Base-by-base conservation (phyloP, 345 rosid genomes). In the Brassica cretica region DNA sequence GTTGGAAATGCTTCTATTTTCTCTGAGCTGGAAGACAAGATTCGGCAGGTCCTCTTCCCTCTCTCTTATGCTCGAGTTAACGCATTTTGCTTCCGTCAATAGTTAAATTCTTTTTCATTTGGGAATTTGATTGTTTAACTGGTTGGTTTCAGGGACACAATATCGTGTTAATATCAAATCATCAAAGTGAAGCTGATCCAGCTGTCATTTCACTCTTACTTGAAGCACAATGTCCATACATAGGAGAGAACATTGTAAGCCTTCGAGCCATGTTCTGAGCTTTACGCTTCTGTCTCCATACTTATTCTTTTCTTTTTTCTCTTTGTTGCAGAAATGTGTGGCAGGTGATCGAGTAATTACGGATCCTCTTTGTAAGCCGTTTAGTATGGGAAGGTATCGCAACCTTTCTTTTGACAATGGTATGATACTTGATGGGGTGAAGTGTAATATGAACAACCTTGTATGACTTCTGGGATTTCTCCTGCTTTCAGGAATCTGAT, bases 131-230 rank as follows among this genome's bases (percentile, higher is more conserved):
- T 61, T 4, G 76, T 25, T 60, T 10, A 14, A 71, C 9, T 64
- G 53, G 12, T 72, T 82, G 58, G 21, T 87, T 84, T 75, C 89
- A 95, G 99, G 98, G 98, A 32, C 94, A 95, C 86, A 95, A 95
- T 65, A 72, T 95, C 39, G 84, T 91, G 21, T 82, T 95, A 76
- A 91, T 95, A 77, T 91, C 99, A 81, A 95, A 95, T 84, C 99
- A 95, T 87, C 99, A 95, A 84, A 89, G 87, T 74, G 98, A 95
- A 86, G 98, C 99, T 72, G 99, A 95, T 68, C 99, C 99, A 10
- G 97, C 97, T 30, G 27, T 91, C 70, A 95, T 95, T 67, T 86
- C 99, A 4, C 84, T 95, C 65, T 74, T 89, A 84, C 98, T 95
- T 83, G 99, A 95, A 82, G 84, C 83, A 76, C 85, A 92, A 64